phyloP scores from a whole-genome alignment of 2,329 filamentous ascomycete genomes.

The Xylariales sp. region DNA sequence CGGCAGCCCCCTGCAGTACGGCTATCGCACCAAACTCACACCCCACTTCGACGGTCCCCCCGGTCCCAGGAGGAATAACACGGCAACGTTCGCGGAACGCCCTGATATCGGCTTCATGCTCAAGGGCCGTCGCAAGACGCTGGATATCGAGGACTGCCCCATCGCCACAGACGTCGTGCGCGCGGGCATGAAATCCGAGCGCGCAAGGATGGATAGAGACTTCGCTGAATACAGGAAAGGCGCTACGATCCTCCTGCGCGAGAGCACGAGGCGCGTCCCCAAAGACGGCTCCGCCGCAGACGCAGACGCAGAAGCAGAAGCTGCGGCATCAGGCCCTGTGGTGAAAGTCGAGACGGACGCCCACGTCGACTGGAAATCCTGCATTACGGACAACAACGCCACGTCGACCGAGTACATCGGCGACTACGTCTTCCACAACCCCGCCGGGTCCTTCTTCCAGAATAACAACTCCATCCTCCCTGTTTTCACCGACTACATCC shows the following conservation, averaged over 20 bases:
- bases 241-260: slow-evolving; percentile 88
- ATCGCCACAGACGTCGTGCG: slow-evolving; percentile 90
- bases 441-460: slow-evolving; percentile 96
- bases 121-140: slow-evolving; percentile 81
- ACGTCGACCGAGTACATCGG: slow-evolving; percentile 90
- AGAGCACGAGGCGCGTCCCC: slow-evolving; percentile 78
- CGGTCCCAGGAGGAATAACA: slow-evolving; percentile 61
- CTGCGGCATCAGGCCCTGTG: slow-evolving; percentile 52
- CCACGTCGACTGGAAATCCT: slow-evolving; percentile 84
- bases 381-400: slow-evolving; percentile 86
- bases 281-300: slow-evolving; percentile 54
- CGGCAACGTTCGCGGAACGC: slow-evolving; percentile 65
- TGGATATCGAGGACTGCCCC: slow-evolving; percentile 98
- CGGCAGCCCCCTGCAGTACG: slow-evolving; percentile 88
- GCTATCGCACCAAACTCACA: slow-evolving; percentile 95
- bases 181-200: slow-evolving; percentile 80
- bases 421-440: slow-evolving; percentile 86
- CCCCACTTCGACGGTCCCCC: slow-evolving; percentile 91
- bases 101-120: slow-evolving; percentile 91
- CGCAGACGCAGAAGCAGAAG: not conserved
- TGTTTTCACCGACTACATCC: slow-evolving; percentile 86
- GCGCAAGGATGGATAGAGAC: slow-evolving; percentile 78
- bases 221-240: slow-evolving; percentile 80
- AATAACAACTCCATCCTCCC: slow-evolving; percentile 99
- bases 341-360: slow-evolving; percentile 66